A percentile compares a stretch with the other conserved stretches of the same genome.
Conservation (phyloP, 2,329 filamentous ascomycete genomes). For the Helicocarpus griseus region DNA sequence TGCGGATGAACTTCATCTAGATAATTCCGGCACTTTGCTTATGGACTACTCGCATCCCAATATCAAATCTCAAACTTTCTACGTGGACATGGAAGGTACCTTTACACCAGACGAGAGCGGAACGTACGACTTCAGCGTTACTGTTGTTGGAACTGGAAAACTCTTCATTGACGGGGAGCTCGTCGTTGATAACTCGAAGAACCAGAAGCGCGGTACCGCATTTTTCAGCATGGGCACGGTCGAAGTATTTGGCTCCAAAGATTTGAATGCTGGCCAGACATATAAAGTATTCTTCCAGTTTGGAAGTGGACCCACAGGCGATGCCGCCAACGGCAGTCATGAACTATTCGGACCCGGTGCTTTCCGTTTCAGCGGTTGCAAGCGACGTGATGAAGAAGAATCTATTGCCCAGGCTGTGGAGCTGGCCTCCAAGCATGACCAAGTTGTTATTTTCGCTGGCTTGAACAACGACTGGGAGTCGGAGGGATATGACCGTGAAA, state of each 20-base stretch:
- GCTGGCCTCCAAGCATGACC: conserved; percentile 59
- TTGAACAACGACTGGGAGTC: conserved; percentile 76
- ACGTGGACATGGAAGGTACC: conserved; percentile 51
- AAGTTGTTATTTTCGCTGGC: conserved; percentile 69
- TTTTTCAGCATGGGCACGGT: conserved; percentile 57
- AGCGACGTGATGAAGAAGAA: conserved; percentile 46
- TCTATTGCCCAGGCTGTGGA: conserved; percentile 58
- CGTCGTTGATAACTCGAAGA: conserved; percentile 56
- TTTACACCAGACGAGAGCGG: conserved; percentile 52
- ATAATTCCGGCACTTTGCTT: conserved; percentile 36
- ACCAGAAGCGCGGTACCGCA: conserved; percentile 51
- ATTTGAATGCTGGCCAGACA: conserved; percentile 49
- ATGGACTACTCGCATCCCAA: conserved; percentile 48
- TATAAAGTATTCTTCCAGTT: conserved; percentile 54
- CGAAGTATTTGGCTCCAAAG: conserved; percentile 51
- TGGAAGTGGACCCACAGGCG: conserved; percentile 49
- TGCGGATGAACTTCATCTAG: conserved; percentile 43
- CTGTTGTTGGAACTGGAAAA: conserved; percentile 57
- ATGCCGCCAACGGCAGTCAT: conserved; percentile 40
- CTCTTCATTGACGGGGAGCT: conserved; percentile 54
- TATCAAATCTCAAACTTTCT: conserved; percentile 45
- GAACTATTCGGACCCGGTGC: conserved; percentile 50
- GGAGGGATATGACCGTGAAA: conserved; percentile 54
- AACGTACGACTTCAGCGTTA: conserved; percentile 56
- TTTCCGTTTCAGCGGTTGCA: conserved; percentile 53